phyloP scores from a whole-genome alignment of 495 filamentous ascomycete genomes.

The Astrocystis sublimbata region DNA sequence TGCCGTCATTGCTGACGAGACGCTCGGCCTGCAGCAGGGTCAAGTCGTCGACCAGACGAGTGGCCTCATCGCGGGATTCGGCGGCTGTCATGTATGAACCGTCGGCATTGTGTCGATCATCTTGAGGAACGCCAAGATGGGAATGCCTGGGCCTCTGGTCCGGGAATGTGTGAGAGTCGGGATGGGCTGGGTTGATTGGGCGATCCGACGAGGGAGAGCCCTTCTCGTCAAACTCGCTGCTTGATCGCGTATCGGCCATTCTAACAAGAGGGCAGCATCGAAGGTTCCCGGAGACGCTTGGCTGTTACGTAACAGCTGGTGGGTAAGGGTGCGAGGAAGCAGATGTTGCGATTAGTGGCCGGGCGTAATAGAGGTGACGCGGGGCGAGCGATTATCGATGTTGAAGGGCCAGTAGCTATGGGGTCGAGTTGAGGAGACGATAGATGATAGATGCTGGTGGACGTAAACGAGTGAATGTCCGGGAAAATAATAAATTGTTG shows the following conservation, averaged over 20 bases:
- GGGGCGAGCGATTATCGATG: not conserved
- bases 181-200: constrained; percentile 30
- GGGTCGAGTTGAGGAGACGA: not conserved
- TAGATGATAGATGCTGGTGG: not conserved
- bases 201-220: constrained; percentile 26
- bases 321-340: not conserved
- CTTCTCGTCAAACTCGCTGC: constrained; percentile 29
- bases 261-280: not conserved
- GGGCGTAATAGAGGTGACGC: not conserved
- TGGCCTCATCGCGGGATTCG: constrained; percentile 60
- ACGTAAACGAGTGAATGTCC: not conserved
- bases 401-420: not conserved
- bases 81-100: constrained; percentile 19
- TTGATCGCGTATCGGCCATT: constrained; percentile 19
- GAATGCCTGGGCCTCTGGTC: constrained; percentile 21
- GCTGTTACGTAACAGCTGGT: not conserved
- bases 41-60: constrained; percentile 80
- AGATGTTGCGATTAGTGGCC: not conserved
- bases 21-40: constrained; percentile 81
- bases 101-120: constrained; percentile 15
- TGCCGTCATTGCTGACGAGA: constrained; percentile 59
- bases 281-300: not conserved
- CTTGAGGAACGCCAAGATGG: constrained; percentile 25
- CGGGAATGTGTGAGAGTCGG: constrained; percentile 19
- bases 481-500: not conserved